phyloP scores from a whole-genome alignment of 805 yeast genomes.

The Suhomyces sp. region DNA sequence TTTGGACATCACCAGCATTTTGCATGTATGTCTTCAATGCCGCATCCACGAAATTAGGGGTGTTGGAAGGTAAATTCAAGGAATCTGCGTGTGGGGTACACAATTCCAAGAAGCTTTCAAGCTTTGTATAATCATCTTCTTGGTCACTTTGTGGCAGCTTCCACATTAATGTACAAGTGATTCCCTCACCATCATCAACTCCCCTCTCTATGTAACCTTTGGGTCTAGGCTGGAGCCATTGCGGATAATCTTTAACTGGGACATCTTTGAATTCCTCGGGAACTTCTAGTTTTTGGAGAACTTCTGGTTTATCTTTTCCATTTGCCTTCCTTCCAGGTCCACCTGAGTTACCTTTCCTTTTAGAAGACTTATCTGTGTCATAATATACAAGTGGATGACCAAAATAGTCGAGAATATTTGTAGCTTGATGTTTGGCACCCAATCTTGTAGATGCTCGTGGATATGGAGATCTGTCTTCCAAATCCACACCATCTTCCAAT shows the following conservation, averaged over 20 bases:
- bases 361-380: slow-evolving; percentile 35
- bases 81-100: slow-evolving; percentile 58
- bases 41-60: slow-evolving; percentile 84
- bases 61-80: slow-evolving; percentile 54
- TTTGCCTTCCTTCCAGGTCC: slow-evolving; percentile 8
- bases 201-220: slow-evolving; percentile 85
- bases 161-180: slow-evolving; percentile 70
- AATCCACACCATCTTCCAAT: slow-evolving; percentile 73
- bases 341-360: slow-evolving; percentile 10
- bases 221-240: slow-evolving; percentile 79
- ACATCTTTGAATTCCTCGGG: slow-evolving; percentile 47
- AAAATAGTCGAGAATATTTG: slow-evolving; percentile 63
- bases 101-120: slow-evolving; percentile 54
- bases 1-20: slow-evolving; percentile 47
- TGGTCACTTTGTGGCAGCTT: slow-evolving; percentile 38
- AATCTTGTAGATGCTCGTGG: slow-evolving; percentile 78
- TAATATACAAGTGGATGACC: slow-evolving; percentile 64
- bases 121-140: slow-evolving; percentile 21
- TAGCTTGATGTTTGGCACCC: slow-evolving; percentile 72
- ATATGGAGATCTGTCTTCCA: slow-evolving; percentile 69
- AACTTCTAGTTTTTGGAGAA: slow-evolving; percentile 31
- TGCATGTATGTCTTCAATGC: slow-evolving; percentile 56
- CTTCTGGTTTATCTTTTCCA: slow-evolving; percentile 7
- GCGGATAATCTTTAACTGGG: slow-evolving; percentile 53
- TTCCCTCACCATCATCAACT: slow-evolving; percentile 51